Conservation (phyloP, 2,329 filamentous ascomycete species). For the Diaporthe sp. region DNA sequence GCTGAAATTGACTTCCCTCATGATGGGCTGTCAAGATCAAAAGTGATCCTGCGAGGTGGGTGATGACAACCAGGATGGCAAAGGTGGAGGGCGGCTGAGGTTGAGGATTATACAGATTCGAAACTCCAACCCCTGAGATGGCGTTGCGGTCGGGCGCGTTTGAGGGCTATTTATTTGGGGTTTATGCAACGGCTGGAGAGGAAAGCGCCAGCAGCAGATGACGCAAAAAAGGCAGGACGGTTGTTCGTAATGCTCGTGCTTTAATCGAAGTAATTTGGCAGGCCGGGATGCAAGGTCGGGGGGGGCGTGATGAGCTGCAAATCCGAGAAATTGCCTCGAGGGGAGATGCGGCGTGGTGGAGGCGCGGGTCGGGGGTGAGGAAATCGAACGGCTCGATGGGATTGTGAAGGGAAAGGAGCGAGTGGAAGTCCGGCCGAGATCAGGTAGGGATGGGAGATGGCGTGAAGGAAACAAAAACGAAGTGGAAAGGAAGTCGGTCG, state of each 20-base stretch:
- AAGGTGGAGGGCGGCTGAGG: slow-evolving; percentile 7
- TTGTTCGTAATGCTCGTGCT: slow-evolving; percentile 34
- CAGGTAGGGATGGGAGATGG: slow-evolving; percentile 18
- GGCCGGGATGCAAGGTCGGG: slow-evolving; percentile 35
- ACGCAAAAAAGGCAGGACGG: slow-evolving; percentile 18
- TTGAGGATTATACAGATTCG: slow-evolving; percentile 32
- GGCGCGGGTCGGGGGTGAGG: not conserved
- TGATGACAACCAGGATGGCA: slow-evolving; percentile 7
- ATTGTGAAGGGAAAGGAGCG: slow-evolving; percentile 8
- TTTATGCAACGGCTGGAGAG: slow-evolving; percentile 18
- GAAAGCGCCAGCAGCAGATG: slow-evolving; percentile 26
- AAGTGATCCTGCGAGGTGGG: slow-evolving; percentile 1
- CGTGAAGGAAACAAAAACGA: slow-evolving; percentile 17
- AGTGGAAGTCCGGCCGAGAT: slow-evolving; percentile 22
- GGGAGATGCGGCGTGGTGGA: slow-evolving; percentile 20
- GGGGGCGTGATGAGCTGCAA: slow-evolving; percentile 28
- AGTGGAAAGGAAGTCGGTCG: slow-evolving; percentile 22
- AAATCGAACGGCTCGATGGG: slow-evolving; percentile 8
- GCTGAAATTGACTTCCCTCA: slow-evolving; percentile 99
- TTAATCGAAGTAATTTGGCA: slow-evolving; percentile 33
- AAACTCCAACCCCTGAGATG: slow-evolving; percentile 30
- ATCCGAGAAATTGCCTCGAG: slow-evolving; percentile 31
- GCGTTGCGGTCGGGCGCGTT: slow-evolving; percentile 26
- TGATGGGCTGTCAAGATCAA: slow-evolving; percentile 65
- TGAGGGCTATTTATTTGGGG: slow-evolving; percentile 26